Evolutionary conservation across 2,329 filamentous ascomycete genomes (phyloP).

Genomic region (Setomelanomma holmii): DNA sequence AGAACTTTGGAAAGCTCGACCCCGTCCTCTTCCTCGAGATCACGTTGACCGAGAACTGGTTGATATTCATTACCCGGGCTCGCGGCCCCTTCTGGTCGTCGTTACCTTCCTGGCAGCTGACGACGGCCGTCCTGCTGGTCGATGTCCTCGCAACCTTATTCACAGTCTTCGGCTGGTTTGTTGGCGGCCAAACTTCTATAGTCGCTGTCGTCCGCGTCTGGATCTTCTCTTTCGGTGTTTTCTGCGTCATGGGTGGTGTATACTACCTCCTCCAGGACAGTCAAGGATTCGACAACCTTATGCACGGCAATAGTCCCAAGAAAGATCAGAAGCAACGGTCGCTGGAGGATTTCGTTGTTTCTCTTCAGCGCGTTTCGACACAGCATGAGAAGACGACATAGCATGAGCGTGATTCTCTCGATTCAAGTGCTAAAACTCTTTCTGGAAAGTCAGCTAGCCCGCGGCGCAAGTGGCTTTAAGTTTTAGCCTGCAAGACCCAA

Average conservation of each 20-base stretch:
- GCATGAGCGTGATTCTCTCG: conserved; percentile 19
- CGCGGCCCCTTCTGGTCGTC: conserved; percentile 93
- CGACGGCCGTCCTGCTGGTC: conserved; percentile 78
- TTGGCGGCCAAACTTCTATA: conserved; percentile 72
- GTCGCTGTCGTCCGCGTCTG: conserved; percentile 87
- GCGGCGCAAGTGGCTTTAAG: background rate
- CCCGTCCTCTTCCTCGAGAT: conserved; percentile 88
- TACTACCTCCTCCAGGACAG: conserved; percentile 85
- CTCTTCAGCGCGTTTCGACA: conserved; percentile 86
- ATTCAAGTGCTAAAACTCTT: background rate
- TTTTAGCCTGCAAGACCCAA: too few relatives aligned
- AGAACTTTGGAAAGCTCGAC: conserved; percentile 85
- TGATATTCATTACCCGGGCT: conserved; percentile 95
- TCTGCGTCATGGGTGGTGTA: conserved; percentile 79
- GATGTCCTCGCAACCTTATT: conserved; percentile 87
- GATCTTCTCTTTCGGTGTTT: conserved; percentile 90
- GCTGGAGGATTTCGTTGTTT: conserved; percentile 89
- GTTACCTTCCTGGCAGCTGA: conserved; percentile 84
- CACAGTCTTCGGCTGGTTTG: conserved; percentile 85
- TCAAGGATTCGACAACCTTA: conserved; percentile 84
- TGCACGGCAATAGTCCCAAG: conserved; percentile 88
- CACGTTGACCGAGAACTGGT: conserved; percentile 91
- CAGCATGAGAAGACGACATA: conserved; percentile 90
- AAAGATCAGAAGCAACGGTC: conserved; percentile 82
- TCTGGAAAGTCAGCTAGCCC: background rate